phyloP scores from a whole-genome alignment of 176 grass and related monocot genomes.

The Tillandsia leiboldiana region DNA sequence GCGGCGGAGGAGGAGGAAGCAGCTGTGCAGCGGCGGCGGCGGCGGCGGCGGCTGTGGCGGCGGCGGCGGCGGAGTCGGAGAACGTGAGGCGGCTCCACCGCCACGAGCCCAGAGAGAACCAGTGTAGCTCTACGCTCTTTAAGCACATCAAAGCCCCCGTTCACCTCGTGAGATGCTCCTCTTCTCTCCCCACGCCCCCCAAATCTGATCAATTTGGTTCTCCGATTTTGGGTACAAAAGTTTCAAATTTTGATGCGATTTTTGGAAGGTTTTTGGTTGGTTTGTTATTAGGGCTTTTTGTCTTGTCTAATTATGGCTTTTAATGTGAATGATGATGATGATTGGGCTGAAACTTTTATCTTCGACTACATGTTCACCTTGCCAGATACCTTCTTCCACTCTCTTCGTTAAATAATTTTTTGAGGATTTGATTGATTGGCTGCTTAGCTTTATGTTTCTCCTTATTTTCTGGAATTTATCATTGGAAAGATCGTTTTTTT shows the following conservation, averaged over 20 bases:
- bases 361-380: no score
- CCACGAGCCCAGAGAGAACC: conserved; percentile 51
- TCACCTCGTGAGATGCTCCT: conserved; percentile 45
- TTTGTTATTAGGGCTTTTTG: neutral
- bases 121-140: conserved; percentile 65
- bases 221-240: neutral
- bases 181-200: neutral
- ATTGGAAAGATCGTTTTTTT: no score
- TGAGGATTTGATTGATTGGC: no score
- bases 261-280: neutral
- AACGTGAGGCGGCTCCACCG: conserved; percentile 54
- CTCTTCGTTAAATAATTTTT: no score
- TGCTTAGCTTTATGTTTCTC: no score
- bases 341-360: no score
- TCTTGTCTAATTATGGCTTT: neutral
- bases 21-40: neutral
- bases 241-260: neutral
- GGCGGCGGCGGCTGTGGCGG: neutral
- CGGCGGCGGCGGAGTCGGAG: conserved; percentile 29
- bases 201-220: neutral
- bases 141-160: conserved; percentile 77
- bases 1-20: neutral
- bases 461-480: no score
- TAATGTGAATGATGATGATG: neutral
- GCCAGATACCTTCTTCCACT: no score